phyloP scores from a whole-genome alignment of 140 eudicot species.

The Oenanthe javanica region DNA sequence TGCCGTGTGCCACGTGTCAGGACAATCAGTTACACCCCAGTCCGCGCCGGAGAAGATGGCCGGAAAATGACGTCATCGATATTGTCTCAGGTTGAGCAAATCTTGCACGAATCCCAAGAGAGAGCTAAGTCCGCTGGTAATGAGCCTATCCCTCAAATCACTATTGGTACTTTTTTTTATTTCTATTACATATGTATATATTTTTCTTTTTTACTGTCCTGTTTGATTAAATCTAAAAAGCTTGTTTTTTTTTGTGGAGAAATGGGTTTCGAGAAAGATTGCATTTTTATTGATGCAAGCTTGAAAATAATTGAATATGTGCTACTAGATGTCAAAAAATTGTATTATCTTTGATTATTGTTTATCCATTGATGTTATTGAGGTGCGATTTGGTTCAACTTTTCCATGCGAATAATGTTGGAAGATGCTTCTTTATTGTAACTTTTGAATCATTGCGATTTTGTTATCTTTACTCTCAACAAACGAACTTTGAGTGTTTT shows the following conservation, averaged over 20 bases:
- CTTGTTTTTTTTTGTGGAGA: no score
- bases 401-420: neutral
- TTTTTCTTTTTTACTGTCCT: no score
- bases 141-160: conserved; percentile 65
- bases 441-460: neutral
- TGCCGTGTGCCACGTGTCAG: conserved; percentile 19
- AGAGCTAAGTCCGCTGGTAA: conserved; percentile 44
- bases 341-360: neutral
- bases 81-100: conserved; percentile 64
- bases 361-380: neutral
- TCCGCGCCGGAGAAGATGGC: conserved; percentile 36
- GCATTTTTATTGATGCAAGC: neutral
- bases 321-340: neutral
- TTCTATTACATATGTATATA: no score
- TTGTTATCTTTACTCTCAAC: neutral
- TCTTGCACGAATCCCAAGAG: conserved; percentile 52
- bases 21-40: conserved; percentile 29
- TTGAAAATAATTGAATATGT: neutral
- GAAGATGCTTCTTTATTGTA: neutral
- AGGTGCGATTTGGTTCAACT: neutral
- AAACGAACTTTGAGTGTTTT: neutral
- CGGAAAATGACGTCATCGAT: conserved; percentile 58
- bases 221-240: no score
- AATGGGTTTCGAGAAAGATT: neutral
- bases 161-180: conserved; percentile 31